Base-by-base conservation (phyloP, 2,329 filamentous ascomycete species). In the Fusarium aywerte region DNA sequence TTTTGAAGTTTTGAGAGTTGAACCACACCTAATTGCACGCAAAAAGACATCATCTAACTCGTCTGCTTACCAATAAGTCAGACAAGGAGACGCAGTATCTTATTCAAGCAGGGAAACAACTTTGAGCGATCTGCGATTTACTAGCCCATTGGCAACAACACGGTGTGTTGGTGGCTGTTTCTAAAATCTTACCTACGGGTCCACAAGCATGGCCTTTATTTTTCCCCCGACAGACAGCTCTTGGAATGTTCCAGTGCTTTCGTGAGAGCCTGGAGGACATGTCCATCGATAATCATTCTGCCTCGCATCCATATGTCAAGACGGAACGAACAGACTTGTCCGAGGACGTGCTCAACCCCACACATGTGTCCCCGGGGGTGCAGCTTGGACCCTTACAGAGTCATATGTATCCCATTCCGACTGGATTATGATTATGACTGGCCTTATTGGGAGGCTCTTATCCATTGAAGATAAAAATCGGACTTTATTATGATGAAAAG, bases 241-340 rank as follows among this genome's bases (percentile, higher is more conserved):
- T 51, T 69, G 43, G 70, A 73, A 72, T 39, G 47, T 72, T 72
- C 70, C 70, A 68, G 70, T 31, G 47, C 27, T 33, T 73, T 71
- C 70, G 23, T 15, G 32, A 49, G 16, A 42, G 21, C n/a, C 23
- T 40, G 20, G 38, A 56, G 31, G 43, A 16, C 16, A 38, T 23
- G n/a, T n/a, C n/a, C n/a, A n/a, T n/a, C n/a, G n/a, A n/a, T n/a
- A n/a, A n/a, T n/a, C n/a, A n/a, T n/a, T n/a, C n/a, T n/a, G n/a
- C n/a, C n/a, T n/a, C n/a, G n/a, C n/a, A n/a, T n/a, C n/a, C n/a
- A n/a, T n/a, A n/a, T n/a, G n/a, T n/a, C n/a, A 25, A 39, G 23
- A 43, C 20, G 38, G 31, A 32, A 35, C 23, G 20, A 53, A 57
- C 31, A 33, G 21, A 9, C 27, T 39, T 44, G 31, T n/a, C 33